Evolutionary conservation across 2,329 filamentous ascomycete species (phyloP).

Genomic region (Aphanocladium album): DNA sequence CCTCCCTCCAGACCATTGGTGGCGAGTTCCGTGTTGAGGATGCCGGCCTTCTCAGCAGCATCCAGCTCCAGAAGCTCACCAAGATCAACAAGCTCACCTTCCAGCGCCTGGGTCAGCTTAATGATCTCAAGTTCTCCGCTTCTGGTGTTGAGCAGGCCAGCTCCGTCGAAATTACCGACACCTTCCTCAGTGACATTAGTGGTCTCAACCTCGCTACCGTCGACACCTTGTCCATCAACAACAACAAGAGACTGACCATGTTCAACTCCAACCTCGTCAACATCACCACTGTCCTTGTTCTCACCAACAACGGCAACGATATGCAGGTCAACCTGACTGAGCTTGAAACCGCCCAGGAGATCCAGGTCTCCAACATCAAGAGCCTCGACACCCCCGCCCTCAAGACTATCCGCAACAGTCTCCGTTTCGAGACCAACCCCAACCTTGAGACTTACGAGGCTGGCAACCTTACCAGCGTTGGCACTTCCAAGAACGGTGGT

Average conservation of each 20-base stretch:
- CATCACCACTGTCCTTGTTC: constrained; percentile 63
- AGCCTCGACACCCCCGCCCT: constrained; percentile 70
- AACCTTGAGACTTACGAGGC: constrained; percentile 56
- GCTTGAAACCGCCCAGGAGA: constrained; percentile 53
- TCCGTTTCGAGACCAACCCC: constrained; percentile 77
- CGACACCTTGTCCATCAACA: constrained; percentile 73
- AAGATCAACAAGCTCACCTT: constrained; percentile 64
- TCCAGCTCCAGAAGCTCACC: constrained; percentile 62
- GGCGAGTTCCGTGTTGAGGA: constrained; percentile 65
- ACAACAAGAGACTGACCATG: constrained; percentile 75
- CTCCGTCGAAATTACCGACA: constrained; percentile 76
- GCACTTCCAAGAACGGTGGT: constrained; percentile 29
- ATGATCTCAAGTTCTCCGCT: constrained; percentile 43
- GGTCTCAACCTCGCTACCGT: constrained; percentile 77
- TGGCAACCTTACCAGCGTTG: constrained; percentile 66
- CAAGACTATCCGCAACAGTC: constrained; percentile 65
- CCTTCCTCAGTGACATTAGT: constrained; percentile 69
- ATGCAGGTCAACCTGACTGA: constrained; percentile 71
- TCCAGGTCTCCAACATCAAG: constrained; percentile 68
- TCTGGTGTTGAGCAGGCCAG: constrained; percentile 60
- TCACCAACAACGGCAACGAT: constrained; percentile 74
- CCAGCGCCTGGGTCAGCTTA: constrained; percentile 62
- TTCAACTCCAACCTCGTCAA: constrained; percentile 76
- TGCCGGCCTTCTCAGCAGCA: constrained; percentile 61
- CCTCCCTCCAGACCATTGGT: constrained; percentile 58